These are phyloP conservation scores for Claviceps sp. DNA, from an alignment of 2,329 filamentous ascomycete genomes.

Conservation along the genomic window DNA sequence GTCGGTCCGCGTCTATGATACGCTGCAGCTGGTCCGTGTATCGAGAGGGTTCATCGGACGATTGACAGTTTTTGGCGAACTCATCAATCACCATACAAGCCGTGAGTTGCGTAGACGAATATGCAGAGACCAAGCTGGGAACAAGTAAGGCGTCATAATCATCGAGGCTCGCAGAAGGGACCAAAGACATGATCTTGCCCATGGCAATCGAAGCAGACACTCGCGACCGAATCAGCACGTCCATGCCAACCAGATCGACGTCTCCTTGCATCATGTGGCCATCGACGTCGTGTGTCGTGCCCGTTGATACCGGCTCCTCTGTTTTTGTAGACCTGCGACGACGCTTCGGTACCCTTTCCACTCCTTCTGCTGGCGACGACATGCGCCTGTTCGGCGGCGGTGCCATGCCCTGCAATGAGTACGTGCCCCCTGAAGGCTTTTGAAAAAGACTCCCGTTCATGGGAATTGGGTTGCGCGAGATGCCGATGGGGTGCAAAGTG, in stretches of 20 bases:
- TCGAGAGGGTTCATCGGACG: slow-evolving; percentile 28
- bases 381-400: slow-evolving; percentile 31
- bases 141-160: slow-evolving; percentile 53
- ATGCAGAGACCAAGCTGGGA: slow-evolving; percentile 55
- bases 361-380: slow-evolving; percentile 34
- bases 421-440: slow-evolving; percentile 81
- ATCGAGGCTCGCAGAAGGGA: slow-evolving; percentile 50
- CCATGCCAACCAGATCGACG: slow-evolving; percentile 82
- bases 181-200: slow-evolving; percentile 66
- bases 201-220: slow-evolving; percentile 79
- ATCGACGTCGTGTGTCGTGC: slow-evolving; percentile 86
- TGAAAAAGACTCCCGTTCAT: slow-evolving; percentile 87
- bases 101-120: slow-evolving; percentile 75
- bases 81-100: slow-evolving; percentile 79
- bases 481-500: slow-evolving; percentile 81
- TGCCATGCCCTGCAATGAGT: slow-evolving; percentile 39
- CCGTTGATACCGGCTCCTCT: slow-evolving; percentile 49
- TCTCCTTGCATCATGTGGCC: slow-evolving; percentile 97
- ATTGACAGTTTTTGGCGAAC: slow-evolving; percentile 51
- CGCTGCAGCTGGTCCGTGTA: slow-evolving; percentile 55
- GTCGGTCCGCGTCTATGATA: slow-evolving; percentile 71
- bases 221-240: slow-evolving; percentile 77
- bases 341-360: slow-evolving; percentile 57
- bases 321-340: slow-evolving; percentile 75
- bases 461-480: slow-evolving; percentile 77